Conservation (phyloP, 768 basidiomycete species). For the Leccinum sublutescens region DNA sequence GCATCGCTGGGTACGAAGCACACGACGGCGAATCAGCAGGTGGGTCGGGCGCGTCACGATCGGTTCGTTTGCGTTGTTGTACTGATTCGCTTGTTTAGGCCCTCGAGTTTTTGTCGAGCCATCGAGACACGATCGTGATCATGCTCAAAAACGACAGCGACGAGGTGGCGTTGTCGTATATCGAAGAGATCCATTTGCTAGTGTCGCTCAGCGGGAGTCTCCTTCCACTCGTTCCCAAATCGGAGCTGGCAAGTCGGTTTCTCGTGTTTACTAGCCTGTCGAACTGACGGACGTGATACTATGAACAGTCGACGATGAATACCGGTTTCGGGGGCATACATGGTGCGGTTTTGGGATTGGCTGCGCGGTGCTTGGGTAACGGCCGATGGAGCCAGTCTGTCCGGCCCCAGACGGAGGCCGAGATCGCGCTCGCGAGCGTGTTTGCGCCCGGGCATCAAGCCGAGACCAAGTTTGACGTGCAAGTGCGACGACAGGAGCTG, state of each 20-base stretch:
- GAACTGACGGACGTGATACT: background rate
- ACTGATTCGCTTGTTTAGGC: constrained; percentile 7
- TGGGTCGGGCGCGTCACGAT: constrained; percentile 22
- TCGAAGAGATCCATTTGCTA: constrained; percentile 81
- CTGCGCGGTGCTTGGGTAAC: constrained; percentile 65
- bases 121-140: constrained; percentile 81
- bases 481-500: constrained; percentile 53
- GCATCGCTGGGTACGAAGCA: constrained; percentile 75
- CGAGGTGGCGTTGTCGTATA: constrained; percentile 55
- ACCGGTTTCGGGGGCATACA: constrained; percentile 88
- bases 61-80: background rate
- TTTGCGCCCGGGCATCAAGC: constrained; percentile 55
- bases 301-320: constrained; percentile 47
- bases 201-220: constrained; percentile 69
- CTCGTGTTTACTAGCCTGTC: background rate
- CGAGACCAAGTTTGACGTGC: constrained; percentile 58
- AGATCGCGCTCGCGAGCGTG: constrained; percentile 52
- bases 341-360: constrained; percentile 68
- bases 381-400: constrained; percentile 58
- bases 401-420: constrained; percentile 63
- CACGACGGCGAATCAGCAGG: constrained; percentile 67
- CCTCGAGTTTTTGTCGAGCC: constrained; percentile 78
- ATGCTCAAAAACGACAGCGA: constrained; percentile 75
- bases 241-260: constrained; percentile 65
- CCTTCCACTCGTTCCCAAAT: constrained; percentile 67